These are phyloP conservation scores for Bipolaris cookei DNA, from an alignment of 2,329 filamentous ascomycete genomes.

Conservation along the genomic window DNA sequence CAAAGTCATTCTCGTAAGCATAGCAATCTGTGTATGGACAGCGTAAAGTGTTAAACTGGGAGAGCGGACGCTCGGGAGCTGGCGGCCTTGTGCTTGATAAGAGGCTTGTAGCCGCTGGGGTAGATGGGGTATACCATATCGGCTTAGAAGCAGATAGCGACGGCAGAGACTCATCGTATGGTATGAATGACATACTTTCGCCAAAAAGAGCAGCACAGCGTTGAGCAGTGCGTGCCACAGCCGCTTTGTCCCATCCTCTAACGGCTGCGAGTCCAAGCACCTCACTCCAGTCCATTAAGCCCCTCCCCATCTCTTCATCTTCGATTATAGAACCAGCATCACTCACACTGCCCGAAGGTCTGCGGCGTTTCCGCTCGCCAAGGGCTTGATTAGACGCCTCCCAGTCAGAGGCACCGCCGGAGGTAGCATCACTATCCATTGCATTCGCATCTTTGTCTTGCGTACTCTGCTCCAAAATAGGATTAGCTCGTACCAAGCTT, in stretches of 20 bases:
- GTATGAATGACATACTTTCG: constrained; percentile 70
- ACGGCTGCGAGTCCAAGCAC: constrained; percentile 79
- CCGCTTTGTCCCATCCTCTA: constrained; percentile 68
- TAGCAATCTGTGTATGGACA: constrained; percentile 46
- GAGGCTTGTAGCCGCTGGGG: constrained; percentile 24
- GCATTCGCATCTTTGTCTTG: neutral
- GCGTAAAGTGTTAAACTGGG: constrained; percentile 32
- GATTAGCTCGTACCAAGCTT: neutral
- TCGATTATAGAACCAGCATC: constrained; percentile 20
- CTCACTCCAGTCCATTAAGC: constrained; percentile 76
- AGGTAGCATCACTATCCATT: constrained; percentile 21
- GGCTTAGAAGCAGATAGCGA: constrained; percentile 33
- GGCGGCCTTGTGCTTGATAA: neutral
- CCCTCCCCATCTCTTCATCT: constrained; percentile 20
- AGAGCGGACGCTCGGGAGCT: constrained; percentile 34
- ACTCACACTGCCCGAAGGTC: constrained; percentile 17
- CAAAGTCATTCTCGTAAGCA: constrained; percentile 35
- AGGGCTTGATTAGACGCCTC: neutral
- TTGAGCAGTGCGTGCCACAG: constrained; percentile 71
- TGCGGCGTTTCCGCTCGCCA: constrained; percentile 20
- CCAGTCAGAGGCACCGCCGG: constrained; percentile 45
- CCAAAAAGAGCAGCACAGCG: constrained; percentile 79
- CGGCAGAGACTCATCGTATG: constrained; percentile 55
- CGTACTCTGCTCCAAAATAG: constrained; percentile 1
- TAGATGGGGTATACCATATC: constrained; percentile 46